Evolutionary conservation across 129 eudicot genomes (phyloP).

Genomic region (Saposhnikovia divaricata): DNA sequence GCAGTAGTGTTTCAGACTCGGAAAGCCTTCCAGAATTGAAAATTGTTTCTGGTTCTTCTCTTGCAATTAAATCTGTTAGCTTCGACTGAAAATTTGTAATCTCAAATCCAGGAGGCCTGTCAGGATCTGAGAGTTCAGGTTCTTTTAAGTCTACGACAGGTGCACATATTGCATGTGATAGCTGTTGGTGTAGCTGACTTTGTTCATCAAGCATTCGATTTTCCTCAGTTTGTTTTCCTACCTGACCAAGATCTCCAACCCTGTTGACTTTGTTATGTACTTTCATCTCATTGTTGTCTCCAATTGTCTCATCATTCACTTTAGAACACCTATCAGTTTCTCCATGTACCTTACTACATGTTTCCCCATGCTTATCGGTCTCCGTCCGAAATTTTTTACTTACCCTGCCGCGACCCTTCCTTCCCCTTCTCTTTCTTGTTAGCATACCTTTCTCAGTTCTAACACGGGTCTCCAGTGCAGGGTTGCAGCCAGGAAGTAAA

Average conservation of each 20-base stretch:
- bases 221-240: background rate
- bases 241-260: conserved; percentile 3
- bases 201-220: background rate
- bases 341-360: background rate
- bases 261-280: background rate
- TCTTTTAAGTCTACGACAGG: background rate
- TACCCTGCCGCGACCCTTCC: conserved; percentile 11
- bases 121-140: conserved; percentile 1
- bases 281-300: background rate
- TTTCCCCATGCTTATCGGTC: background rate
- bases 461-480: background rate
- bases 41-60: background rate
- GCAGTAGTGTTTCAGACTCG: conserved; percentile 1
- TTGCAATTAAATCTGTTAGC: background rate
- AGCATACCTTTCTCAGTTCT: conserved; percentile 7
- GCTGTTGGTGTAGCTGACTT: background rate
- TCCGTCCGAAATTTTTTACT: background rate
- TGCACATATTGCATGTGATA: background rate
- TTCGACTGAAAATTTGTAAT: too few relatives aligned
- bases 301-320: background rate
- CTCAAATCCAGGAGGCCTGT: conserved; percentile 13
- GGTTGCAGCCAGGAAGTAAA: conserved; percentile 1
- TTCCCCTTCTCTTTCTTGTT: conserved; percentile 17
- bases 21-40: conserved; percentile 4
- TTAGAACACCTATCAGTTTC: background rate